phyloP scores from a whole-genome alignment of 495 filamentous ascomycete species.

The Aspergillus asperescens region DNA sequence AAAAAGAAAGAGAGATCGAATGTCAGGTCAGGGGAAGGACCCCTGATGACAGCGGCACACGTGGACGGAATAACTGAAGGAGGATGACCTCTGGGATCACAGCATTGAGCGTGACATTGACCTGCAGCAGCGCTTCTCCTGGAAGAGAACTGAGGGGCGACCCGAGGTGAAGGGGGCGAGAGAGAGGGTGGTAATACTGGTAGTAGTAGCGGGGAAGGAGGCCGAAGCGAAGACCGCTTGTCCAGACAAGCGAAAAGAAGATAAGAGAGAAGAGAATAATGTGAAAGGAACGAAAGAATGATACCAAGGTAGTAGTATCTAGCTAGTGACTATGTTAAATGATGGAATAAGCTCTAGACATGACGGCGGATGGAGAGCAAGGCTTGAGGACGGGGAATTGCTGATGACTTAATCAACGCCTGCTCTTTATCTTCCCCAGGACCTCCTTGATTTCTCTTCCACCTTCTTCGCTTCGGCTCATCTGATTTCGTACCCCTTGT shows the following conservation, averaged over 20 bases:
- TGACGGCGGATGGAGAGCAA: background rate
- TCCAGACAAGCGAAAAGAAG: slow-evolving; percentile 11
- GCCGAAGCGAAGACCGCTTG: slow-evolving; percentile 7
- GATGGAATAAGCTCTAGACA: slow-evolving; percentile 1
- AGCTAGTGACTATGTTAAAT: slow-evolving; percentile 2
- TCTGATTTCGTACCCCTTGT: too few species aligned
- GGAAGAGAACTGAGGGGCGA: background rate
- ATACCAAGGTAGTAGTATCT: slow-evolving; percentile 13
- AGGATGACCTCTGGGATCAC: background rate
- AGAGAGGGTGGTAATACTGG: background rate
- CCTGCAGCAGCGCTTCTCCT: slow-evolving; percentile 7
- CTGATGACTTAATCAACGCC: background rate
- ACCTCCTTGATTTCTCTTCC: background rate
- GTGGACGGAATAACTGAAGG: background rate
- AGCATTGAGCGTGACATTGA: slow-evolving; percentile 17
- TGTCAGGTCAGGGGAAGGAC: slow-evolving; percentile 1
- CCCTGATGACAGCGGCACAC: slow-evolving; percentile 12
- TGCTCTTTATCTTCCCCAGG: background rate
- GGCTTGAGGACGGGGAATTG: background rate
- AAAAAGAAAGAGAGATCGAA: background rate
- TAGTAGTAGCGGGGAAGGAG: background rate
- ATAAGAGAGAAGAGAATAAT: slow-evolving; percentile 1
- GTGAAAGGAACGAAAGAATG: slow-evolving; percentile 1
- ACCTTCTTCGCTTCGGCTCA: too few species aligned
- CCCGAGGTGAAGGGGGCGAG: background rate